Conservation (phyloP, 208 protist species). For the Acanthamoeba quina region DNA sequence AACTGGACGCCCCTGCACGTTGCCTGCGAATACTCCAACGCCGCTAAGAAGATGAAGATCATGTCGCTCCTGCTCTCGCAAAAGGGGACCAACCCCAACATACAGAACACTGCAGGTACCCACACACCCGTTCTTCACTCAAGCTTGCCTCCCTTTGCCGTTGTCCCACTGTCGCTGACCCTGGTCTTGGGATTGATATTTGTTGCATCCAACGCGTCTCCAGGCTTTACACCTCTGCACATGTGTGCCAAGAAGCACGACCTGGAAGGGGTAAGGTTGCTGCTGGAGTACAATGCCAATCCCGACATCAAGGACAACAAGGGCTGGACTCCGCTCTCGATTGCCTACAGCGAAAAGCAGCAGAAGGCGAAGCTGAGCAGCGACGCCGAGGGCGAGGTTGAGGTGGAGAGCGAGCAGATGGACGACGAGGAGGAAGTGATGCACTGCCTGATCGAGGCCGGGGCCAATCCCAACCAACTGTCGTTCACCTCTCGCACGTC, state of each 20-base stretch:
- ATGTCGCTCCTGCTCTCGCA: constrained; percentile 40
- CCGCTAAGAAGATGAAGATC: not conserved
- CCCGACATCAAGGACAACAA: constrained; percentile 11
- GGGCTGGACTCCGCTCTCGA: constrained; percentile 38
- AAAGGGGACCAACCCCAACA: constrained; percentile 64
- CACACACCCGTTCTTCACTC: not conserved
- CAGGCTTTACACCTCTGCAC: constrained; percentile 34
- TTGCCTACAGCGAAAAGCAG: constrained; percentile 51
- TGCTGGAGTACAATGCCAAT: constrained; percentile 1
- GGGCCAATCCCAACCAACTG: constrained; percentile 30
- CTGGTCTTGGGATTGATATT: not conserved
- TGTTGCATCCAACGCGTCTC: not conserved
- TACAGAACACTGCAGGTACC: constrained; percentile 43
- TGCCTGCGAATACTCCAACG: not conserved
- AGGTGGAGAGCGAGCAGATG: not conserved
- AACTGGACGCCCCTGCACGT: constrained; percentile 59
- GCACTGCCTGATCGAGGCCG: constrained; percentile 45
- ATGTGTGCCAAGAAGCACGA: constrained; percentile 66
- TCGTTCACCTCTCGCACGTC: not conserved
- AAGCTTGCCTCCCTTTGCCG: not conserved
- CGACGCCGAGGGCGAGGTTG: not conserved
- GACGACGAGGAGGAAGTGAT: constrained; percentile 52
- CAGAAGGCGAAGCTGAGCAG: not conserved
- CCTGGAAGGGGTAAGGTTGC: constrained; percentile 5
- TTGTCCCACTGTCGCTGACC: not conserved